Evolutionary conservation across 1,139 yeast species (phyloP).

Genomic region (Williopsis jadinii): DNA sequence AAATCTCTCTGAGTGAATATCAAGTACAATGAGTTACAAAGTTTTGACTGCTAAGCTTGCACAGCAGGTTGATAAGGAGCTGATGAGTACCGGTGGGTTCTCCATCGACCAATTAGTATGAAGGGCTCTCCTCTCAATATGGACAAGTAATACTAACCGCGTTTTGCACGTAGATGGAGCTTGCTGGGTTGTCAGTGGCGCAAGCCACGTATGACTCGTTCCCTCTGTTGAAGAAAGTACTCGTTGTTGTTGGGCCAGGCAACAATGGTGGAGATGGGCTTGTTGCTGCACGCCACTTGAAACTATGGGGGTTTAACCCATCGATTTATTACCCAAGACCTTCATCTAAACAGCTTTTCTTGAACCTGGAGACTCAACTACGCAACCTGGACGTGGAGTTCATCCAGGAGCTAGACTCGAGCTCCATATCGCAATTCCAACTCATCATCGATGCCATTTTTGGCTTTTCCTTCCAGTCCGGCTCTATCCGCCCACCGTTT

Average conservation of each 20-base stretch:
- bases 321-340: conserved; percentile 61
- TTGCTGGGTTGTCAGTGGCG: conserved; percentile 93
- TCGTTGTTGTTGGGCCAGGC: conserved; percentile 89
- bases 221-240: conserved; percentile 41
- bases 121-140: too few species aligned
- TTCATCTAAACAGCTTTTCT: conserved; percentile 36
- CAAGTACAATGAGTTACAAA: conserved; percentile 21
- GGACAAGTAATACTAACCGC: too few species aligned
- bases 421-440: conserved; percentile 7
- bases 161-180: conserved; percentile 53
- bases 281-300: conserved; percentile 89
- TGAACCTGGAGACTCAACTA: conserved; percentile 50
- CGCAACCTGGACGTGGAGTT: conserved; percentile 41
- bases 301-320: conserved; percentile 73
- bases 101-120: conserved; percentile 75
- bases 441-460: conserved; percentile 66
- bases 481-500: conserved; percentile 70
- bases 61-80: conserved; percentile 70
- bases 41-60: conserved; percentile 63
- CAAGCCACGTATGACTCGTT: conserved; percentile 70
- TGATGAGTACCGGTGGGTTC: conserved; percentile 79
- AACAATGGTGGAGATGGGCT: conserved; percentile 96
- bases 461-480: conserved; percentile 92
- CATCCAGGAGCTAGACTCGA: conserved; percentile 27
- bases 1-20: background rate